Conservation (phyloP, 2,329 filamentous ascomycete genomes). For the Cercospora brassicicola region DNA sequence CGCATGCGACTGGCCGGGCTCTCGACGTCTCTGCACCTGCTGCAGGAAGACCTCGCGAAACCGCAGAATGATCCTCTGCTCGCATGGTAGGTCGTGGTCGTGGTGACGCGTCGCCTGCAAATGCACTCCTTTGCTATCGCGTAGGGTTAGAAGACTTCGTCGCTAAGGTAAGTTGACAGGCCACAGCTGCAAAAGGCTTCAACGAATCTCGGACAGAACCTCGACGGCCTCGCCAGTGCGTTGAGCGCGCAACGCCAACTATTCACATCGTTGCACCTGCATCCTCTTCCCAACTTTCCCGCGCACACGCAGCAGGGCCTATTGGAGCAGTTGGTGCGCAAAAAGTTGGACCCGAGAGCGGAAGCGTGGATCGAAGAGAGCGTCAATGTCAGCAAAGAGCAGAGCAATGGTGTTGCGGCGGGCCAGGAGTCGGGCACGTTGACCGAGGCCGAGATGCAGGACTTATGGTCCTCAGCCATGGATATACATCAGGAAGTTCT, state of each 20-base stretch:
- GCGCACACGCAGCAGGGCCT: slow-evolving; percentile 60
- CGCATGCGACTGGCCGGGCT: slow-evolving; percentile 37
- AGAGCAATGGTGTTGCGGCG: slow-evolving; percentile 39
- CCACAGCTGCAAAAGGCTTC: slow-evolving; percentile 35
- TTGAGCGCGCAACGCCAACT: slow-evolving; percentile 66
- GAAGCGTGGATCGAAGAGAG: slow-evolving; percentile 67
- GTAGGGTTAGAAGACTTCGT: not conserved
- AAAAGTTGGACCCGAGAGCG: slow-evolving; percentile 77
- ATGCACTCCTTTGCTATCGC: slow-evolving; percentile 6
- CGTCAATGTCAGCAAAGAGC: slow-evolving; percentile 47
- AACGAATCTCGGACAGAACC: slow-evolving; percentile 54
- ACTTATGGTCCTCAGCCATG: slow-evolving; percentile 61
- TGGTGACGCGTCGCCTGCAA: slow-evolving; percentile 5
- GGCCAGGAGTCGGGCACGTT: slow-evolving; percentile 29
- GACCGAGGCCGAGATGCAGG: slow-evolving; percentile 53
- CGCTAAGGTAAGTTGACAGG: slow-evolving; percentile 35
- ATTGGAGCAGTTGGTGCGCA: slow-evolving; percentile 70
- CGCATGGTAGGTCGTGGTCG: slow-evolving; percentile 36
- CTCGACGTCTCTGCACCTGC: slow-evolving; percentile 30
- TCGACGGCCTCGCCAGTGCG: slow-evolving; percentile 65
- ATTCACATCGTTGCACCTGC: slow-evolving; percentile 69
- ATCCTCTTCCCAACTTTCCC: slow-evolving; percentile 73
- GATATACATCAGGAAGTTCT: slow-evolving; percentile 48
- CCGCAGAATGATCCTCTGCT: slow-evolving; percentile 34
- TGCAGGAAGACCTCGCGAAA: slow-evolving; percentile 32